These are phyloP conservation scores for sweet orange (Citrus sinensis) DNA, from an alignment of 345 rosid species.

Conservation along the genomic window DVS_A1.0 CM039161.1:24371001-24371500, in stretches of 20 bases:
- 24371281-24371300: background rate
- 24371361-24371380: background rate
- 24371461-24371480: conserved; percentile 97
- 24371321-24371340: background rate
- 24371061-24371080: background rate
- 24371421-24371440: conserved; percentile 13
- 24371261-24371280: background rate
- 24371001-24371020: background rate
- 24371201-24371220: background rate
- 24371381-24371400: background rate
- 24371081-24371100: background rate
- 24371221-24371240: background rate
- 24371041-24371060: background rate
- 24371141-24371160: background rate
- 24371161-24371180: background rate
- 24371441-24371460: conserved; percentile 99
- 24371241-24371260: background rate
- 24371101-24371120: background rate
- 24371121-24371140: background rate
- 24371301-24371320: background rate
- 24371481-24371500: conserved; percentile 99
- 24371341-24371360: background rate
- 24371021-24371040: background rate
- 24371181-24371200: background rate
- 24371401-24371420: background rate